These are phyloP conservation scores for Mortierella sp. DNA, from an alignment of 371 early-diverging fungal species.

Conservation along the genomic window DNA sequence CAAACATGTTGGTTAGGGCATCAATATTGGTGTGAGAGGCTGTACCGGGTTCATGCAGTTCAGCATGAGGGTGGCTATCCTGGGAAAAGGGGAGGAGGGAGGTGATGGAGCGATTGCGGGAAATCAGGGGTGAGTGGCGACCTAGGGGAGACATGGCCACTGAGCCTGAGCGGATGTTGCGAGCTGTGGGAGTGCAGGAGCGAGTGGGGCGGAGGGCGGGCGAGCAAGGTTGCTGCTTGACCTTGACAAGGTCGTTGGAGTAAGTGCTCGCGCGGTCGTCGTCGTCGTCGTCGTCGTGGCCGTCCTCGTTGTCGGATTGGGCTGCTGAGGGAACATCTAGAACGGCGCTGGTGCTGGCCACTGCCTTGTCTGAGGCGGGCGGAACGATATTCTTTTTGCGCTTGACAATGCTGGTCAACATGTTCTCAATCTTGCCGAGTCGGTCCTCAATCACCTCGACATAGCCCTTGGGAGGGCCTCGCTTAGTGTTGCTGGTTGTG, in stretches of 20 bases:
- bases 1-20: constrained; percentile 45
- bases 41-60: constrained; percentile 9
- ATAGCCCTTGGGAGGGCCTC: constrained; percentile 80
- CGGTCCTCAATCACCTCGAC: constrained; percentile 78
- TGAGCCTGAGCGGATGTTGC: constrained; percentile 40
- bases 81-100: constrained; percentile 48
- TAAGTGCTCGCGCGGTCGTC: constrained; percentile 25
- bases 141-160: constrained; percentile 24
- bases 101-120: constrained; percentile 52
- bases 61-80: constrained; percentile 22
- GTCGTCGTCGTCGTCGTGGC: constrained; percentile 26
- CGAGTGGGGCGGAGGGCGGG: constrained; percentile 39
- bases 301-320: constrained; percentile 18
- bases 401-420: constrained; percentile 61
- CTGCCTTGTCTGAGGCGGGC: constrained; percentile 11
- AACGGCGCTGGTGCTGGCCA: neutral
- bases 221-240: constrained; percentile 46
- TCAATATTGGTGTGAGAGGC: constrained; percentile 31
- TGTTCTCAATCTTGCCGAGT: constrained; percentile 74
- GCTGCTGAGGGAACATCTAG: neutral
- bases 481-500: constrained; percentile 58
- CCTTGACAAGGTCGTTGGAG: constrained; percentile 43
- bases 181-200: constrained; percentile 23
- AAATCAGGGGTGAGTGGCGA: constrained; percentile 49
- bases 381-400: constrained; percentile 26